Base-by-base conservation (phyloP, 129 eudicot species). In the Silybum marianum region DNA sequence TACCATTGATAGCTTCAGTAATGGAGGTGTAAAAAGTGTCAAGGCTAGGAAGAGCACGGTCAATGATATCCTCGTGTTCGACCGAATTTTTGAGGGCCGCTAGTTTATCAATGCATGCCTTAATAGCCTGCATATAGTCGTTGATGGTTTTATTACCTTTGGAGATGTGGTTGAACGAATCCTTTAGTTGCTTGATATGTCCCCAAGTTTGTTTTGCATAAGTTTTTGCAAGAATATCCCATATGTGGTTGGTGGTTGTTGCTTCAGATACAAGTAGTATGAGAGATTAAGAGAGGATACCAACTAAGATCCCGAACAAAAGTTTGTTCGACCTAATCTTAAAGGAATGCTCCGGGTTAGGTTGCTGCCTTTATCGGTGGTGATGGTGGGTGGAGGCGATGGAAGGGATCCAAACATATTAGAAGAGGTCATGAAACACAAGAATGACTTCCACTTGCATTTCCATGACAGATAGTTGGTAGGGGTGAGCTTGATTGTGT, bases 301-400 rank as follows among this genome's bases (percentile, higher is more conserved):
- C 77, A 3, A 73, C 24, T 30, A 79, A 38, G 13, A 84, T n/a
- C 7, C 74, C 42, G n/a, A 73, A 51, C 9, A 84, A 1, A 2
- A 84, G 42, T 46, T 68, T 36, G 23, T 79, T 77, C 79, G 67
- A 77, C 13, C 48, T 76, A 24, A 19, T 13, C 87, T 77, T 79
- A 3, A 10, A 24, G 1, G 16, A 23, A 12, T 25, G 2, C 0
- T 6, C 34, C 4, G n/a, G 71, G 7, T 67, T 67, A 11, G 71
- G 8, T 51, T 51, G 62, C 0, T 51, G 21, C 62, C 7, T 16
- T 32, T 32, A 4, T 32, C 36, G 36, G 5, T 32, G 36, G 36
- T 32, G 36, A 32, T 32, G 5, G 36, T 32, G 36, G 36, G 16
- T 42, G 14, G 62, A 14, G 21, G n/a, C 7, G 62, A 51, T 51